Base-by-base conservation (phyloP, 2,329 filamentous ascomycete genomes). In the Phialocephala subalpina region DNA sequence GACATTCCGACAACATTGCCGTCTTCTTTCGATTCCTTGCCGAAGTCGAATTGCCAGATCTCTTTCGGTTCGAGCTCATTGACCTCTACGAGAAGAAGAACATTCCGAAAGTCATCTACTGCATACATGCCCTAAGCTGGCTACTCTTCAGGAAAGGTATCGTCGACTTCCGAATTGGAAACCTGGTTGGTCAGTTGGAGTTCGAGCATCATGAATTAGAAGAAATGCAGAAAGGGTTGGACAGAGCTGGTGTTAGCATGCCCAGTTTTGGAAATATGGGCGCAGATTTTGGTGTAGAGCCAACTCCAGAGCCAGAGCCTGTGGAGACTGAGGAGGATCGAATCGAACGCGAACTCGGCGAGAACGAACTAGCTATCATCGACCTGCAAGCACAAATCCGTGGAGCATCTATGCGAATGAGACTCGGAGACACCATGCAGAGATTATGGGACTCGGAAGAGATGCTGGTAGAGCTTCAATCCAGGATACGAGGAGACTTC, bases 61-160 rank as follows among this genome's bases (percentile, higher is more conserved):
- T 99, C 20, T 99, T 99, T 78, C 90, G 95, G 64, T 99, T 99
- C 78, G 96, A 99, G 78, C 84, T 98, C 55, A 97, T 98, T 70
- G 96, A 99, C 79, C 82, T 99, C 14, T 99, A 99, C 82, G 97
- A 99, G 80, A 99, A 98, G 84, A 99, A 99, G 81, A 99, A 99
- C 74, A 97, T 98, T 1, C 96, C 96, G 3, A 99, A 98, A 79
- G 97, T 98, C 77, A 99, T 99, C 68, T 97, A 99, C 81, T 99
- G 96, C 77, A 96, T 99, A 60, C 96, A 99, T 75, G 96, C 96
- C 0, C 83, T 99, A 20, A 98, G 95, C 77, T 99, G 95, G 94
- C 85, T 99, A n/a, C 84, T 99, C 12, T 97, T 93, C 79, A 91
- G 96, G 58, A 96, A 97, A 78, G 95, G 96, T 1, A 93, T 98